These are phyloP conservation scores for Prunus salicina DNA, from an alignment of 306 rosid genomes.

Conservation along the genomic window DNA sequence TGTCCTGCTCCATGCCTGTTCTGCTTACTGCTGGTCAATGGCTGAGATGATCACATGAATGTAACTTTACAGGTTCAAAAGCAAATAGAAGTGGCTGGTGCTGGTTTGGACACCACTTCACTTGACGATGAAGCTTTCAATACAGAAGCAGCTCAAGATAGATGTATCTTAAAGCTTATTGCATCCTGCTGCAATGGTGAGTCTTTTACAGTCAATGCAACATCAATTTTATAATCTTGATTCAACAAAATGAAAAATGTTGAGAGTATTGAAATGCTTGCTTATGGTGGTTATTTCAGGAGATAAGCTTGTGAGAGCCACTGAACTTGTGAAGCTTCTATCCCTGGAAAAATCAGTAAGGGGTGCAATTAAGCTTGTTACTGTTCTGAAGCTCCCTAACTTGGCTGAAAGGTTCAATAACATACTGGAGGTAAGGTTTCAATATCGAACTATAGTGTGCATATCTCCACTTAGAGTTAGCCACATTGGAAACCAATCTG, in stretches of 20 bases:
- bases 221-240: slow-evolving; percentile 10
- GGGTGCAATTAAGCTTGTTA: slow-evolving; percentile 94
- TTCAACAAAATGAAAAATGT: slow-evolving; percentile 2
- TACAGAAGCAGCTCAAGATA: slow-evolving; percentile 91
- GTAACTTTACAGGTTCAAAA: slow-evolving; percentile 59
- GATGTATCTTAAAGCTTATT: slow-evolving; percentile 85
- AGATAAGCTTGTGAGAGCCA: slow-evolving; percentile 87
- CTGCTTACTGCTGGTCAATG: slow-evolving; percentile 11
- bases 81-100: slow-evolving; percentile 61
- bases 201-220: slow-evolving; percentile 8
- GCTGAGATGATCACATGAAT: slow-evolving; percentile 9
- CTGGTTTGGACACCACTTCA: slow-evolving; percentile 55
- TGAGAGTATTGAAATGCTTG: background rate
- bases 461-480: background rate
- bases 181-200: slow-evolving; percentile 94
- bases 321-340: slow-evolving; percentile 83
- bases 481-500: background rate
- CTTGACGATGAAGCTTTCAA: slow-evolving; percentile 86
- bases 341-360: slow-evolving; percentile 80
- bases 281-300: slow-evolving; percentile 50
- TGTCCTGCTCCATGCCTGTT: background rate
- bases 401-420: slow-evolving; percentile 85
- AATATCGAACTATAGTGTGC: background rate
- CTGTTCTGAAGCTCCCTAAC: slow-evolving; percentile 84
- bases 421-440: slow-evolving; percentile 71